Evolutionary conservation across 345 rosid species (phyloP).

Genomic region (Murraya paniculata): DNA sequence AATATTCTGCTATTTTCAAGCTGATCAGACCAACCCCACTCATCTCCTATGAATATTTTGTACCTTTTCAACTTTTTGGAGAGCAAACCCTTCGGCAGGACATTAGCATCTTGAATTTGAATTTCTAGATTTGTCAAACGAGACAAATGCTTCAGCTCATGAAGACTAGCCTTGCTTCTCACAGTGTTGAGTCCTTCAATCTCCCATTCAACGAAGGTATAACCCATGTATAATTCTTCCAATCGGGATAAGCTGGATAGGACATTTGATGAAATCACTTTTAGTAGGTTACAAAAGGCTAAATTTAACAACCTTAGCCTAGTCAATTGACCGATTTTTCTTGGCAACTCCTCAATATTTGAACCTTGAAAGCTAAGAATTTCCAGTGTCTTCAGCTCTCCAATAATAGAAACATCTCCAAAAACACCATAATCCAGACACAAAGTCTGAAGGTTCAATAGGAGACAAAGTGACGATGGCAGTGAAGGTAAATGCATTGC

Average conservation of each 20-base stretch:
- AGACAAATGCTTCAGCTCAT: conserved; percentile 22
- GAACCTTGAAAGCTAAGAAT: conserved; percentile 11
- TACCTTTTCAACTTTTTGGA: neutral
- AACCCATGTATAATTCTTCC: conserved; percentile 26
- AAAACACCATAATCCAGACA: neutral
- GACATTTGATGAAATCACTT: conserved; percentile 14
- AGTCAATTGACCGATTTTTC: conserved; percentile 13
- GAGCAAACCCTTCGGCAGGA: neutral
- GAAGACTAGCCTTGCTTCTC: conserved; percentile 17
- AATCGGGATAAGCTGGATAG: conserved; percentile 16
- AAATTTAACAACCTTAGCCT: conserved; percentile 18
- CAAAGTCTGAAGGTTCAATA: conserved; percentile 16
- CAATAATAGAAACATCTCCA: neutral
- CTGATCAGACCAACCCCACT: neutral
- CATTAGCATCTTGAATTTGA: neutral
- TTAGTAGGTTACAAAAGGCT: neutral
- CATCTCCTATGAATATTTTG: neutral
- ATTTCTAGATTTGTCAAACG: conserved; percentile 7
- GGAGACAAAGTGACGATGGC: conserved; percentile 10
- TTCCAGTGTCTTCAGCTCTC: conserved; percentile 14
- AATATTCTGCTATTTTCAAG: neutral
- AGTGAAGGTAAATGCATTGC: neutral
- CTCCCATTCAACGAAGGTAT: conserved; percentile 25
- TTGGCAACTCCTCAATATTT: conserved; percentile 16
- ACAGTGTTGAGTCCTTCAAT: neutral